Conservation (phyloP, 495 filamentous ascomycete species). For the Friedmanniomyces simplex region DNA sequence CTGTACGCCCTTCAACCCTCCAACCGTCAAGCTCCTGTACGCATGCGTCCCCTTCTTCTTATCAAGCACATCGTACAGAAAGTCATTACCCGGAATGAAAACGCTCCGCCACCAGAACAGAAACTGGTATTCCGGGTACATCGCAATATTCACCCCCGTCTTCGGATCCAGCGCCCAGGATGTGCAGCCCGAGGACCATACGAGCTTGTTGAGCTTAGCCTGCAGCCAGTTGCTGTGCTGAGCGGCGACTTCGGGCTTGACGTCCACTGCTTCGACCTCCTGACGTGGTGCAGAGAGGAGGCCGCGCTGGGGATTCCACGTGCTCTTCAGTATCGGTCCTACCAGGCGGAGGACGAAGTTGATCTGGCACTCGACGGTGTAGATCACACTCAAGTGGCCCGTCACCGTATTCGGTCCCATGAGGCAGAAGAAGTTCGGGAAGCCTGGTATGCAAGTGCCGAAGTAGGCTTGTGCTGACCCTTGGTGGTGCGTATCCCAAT, state of each 20-base stretch:
- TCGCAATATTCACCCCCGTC: conserved; percentile 26
- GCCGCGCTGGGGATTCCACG: conserved; percentile 10
- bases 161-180: conserved; percentile 26
- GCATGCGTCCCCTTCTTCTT: background rate
- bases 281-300: conserved; percentile 6
- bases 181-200: conserved; percentile 25
- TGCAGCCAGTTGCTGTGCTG: conserved; percentile 22
- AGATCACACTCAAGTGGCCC: conserved; percentile 29
- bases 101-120: conserved; percentile 25
- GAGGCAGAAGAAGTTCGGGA: conserved; percentile 31
- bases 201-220: conserved; percentile 19
- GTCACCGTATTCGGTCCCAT: conserved; percentile 30
- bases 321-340: conserved; percentile 20
- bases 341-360: conserved; percentile 27
- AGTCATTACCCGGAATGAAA: conserved; percentile 17
- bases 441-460: conserved; percentile 25
- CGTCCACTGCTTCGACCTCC: conserved; percentile 18
- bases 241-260: conserved; percentile 15
- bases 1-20: conserved; percentile 11
- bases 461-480: conserved; percentile 26
- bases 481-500: conserved; percentile 23
- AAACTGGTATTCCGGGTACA: conserved; percentile 29
- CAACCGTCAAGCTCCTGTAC: background rate
- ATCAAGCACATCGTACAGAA: conserved; percentile 8
- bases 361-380: conserved; percentile 31